Evolutionary conservation across 2,329 filamentous ascomycete species (phyloP), one percentile per base, ranked within the genome.

Genomic region (Onygena corvina): DNA sequence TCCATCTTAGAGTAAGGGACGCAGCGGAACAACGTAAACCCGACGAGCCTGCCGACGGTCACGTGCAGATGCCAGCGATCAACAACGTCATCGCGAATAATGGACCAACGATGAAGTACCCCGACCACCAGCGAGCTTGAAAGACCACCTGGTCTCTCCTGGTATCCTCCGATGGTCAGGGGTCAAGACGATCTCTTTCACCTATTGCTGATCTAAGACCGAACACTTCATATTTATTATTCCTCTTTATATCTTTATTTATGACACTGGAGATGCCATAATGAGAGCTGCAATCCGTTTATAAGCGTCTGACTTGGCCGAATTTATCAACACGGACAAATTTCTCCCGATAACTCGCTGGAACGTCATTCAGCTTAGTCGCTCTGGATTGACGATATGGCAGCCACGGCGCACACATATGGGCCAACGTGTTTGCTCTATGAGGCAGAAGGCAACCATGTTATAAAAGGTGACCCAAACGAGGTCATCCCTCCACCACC

Each of bases 351-450:
- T 23, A 11, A 21, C 6, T 9, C n/a, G 25, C 27, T 46, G 2
- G n/a, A 46, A 16, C 2, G 25, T 5, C 8, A 46, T 27, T 9
- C 1, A 27, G 27, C 14, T 16, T 3, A 42, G 38, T 23, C 9
- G 16, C 27, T 11, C 27, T 25, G 12, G n/a, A n/a, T n/a, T n/a
- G n/a, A 42, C 29, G 48, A 11, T 46, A 71, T 70, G 68, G 59
- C 67, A 46, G 64, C 63, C 52, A 59, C 64, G 54, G 59, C 68
- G 44, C 81, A 85, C 62, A 82, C 76, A 9, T 78, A 77, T 56
- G 77, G 77, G 52, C 63, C 74, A 21, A 74, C 72, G 49, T 86
- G 82, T 61, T 75, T 58, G 58, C 71, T 59, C 58, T 71, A 50
- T 58, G 67, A 59, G 64, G 50, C 53, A 8, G 56, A 59, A 31